phyloP scores from a whole-genome alignment of 1,139 yeast species.

The Geotrichum candidum region DNA sequence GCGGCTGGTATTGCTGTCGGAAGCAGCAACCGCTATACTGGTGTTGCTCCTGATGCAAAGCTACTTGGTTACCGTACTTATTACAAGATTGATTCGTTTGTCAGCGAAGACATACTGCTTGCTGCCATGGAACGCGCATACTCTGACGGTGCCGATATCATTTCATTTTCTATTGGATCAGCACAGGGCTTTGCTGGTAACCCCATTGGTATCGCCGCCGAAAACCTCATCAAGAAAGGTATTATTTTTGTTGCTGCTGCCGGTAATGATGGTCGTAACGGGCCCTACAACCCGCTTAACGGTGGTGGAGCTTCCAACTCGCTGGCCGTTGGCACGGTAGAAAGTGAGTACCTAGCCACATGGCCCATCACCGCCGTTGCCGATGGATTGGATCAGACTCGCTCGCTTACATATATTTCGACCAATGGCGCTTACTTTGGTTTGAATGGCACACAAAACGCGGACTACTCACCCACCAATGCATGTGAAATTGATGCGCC shows the following conservation, averaged over 20 bases:
- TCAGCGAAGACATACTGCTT: slow-evolving; percentile 20
- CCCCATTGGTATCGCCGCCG: slow-evolving; percentile 1
- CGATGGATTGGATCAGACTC: background rate
- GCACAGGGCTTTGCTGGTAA: background rate
- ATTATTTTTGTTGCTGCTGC: slow-evolving; percentile 10
- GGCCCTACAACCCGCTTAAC: slow-evolving; percentile 6
- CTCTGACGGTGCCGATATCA: slow-evolving; percentile 22
- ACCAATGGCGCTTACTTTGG: slow-evolving; percentile 8
- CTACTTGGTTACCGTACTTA: background rate
- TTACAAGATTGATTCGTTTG: background rate
- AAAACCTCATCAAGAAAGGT: slow-evolving; percentile 5
- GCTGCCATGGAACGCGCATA: slow-evolving; percentile 21
- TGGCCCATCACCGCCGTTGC: slow-evolving; percentile 15
- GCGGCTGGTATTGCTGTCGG: slow-evolving; percentile 52
- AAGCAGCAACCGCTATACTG: slow-evolving; percentile 42
- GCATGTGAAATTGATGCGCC: slow-evolving; percentile 1
- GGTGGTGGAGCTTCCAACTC: background rate
- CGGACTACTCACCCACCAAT: slow-evolving; percentile 4
- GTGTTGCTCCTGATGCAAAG: slow-evolving; percentile 40
- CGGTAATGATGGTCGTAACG: slow-evolving; percentile 14
- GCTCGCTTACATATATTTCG: slow-evolving; percentile 5
- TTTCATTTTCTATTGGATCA: slow-evolving; percentile 20
- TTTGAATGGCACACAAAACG: slow-evolving; percentile 5
- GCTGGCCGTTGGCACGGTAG: slow-evolving; percentile 9
- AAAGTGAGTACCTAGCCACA: slow-evolving; percentile 1